Base-by-base conservation (phyloP, 1,139 yeast species). In the Lodderomyces parapsilosis region DNA sequence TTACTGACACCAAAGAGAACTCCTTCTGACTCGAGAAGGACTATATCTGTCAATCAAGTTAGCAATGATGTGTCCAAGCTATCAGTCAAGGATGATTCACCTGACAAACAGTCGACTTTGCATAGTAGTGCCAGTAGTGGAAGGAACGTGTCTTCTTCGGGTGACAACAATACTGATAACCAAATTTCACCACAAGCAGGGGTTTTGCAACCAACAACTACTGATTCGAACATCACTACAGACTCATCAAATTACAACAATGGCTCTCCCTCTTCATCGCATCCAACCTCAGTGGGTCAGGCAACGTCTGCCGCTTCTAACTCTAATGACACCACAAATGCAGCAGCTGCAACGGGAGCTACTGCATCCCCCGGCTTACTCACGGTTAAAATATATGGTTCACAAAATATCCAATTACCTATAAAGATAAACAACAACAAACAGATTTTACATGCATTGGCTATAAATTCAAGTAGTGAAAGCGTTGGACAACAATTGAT, bases 371-470 rank as follows among this genome's bases (percentile, higher is more conserved):
- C 94, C 0, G 95, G 94, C 0, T 62, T 86, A 23, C 69, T 86
- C 43, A 82, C 87, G 0, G 85, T 86, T 22, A 83, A 85, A 50
- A 74, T 86, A 25, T 82, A 84, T 57, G 74, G 76, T 31, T 84
- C 88, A 6, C 68, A 74, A 44, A 76, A 80, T 43, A 66, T 86
- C 45, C 73, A 75, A 43, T 69, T 86, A 36, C 94, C 95, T 4
- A 80, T 82, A 30, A 74, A 73, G 45, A 72, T 72, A 57, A 73
- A 73, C 52, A 77, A 78, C 49, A 75, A 75, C 53, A 74, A 74
- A 54, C 78, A 72, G 49, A 75, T 78, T 6, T 59, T 79, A 38
- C 68, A 68, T 30, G 80, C 81, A 20, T 65, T 79, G 49, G 82
- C 83, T 4, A 67, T 66, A 41, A 74, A 72, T 46, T 70, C 79